A percentile compares a stretch with the other conserved stretches of the same genome.
Conservation (phyloP, 139 green algal species). For the Volvox africanus region DNA sequence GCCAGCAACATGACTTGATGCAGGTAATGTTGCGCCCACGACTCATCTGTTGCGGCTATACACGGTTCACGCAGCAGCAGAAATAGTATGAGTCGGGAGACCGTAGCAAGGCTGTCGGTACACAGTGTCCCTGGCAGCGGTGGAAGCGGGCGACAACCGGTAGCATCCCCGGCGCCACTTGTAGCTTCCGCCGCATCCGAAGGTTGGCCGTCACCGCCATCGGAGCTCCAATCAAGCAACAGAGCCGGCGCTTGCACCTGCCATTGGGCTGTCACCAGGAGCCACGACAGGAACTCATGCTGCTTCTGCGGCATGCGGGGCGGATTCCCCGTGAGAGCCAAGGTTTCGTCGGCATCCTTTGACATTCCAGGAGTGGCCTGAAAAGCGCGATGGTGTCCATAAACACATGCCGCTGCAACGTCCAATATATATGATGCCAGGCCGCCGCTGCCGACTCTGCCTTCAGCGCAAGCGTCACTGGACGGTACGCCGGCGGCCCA, state of each 20-base stretch:
- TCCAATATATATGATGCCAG: background rate
- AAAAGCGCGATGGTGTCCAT: background rate
- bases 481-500: background rate
- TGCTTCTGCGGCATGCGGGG: background rate
- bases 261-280: background rate
- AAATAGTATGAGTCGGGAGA: background rate
- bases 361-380: background rate
- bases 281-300: conserved; percentile 2
- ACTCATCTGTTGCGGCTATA: background rate
- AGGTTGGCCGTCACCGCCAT: too few relatives aligned
- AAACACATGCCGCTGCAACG: background rate
- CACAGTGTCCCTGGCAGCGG: background rate
- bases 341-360: too few relatives aligned
- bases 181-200: background rate
- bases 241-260: background rate
- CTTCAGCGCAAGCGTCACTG: background rate
- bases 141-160: background rate
- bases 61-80: background rate
- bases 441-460: background rate
- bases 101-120: background rate
- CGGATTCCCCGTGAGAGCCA: background rate
- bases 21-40: background rate
- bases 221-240: background rate
- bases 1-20: background rate
- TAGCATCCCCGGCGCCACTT: background rate